These are phyloP conservation scores for Lactarius indigo DNA, from an alignment of 768 basidiomycete species.

Conservation along the genomic window DNA sequence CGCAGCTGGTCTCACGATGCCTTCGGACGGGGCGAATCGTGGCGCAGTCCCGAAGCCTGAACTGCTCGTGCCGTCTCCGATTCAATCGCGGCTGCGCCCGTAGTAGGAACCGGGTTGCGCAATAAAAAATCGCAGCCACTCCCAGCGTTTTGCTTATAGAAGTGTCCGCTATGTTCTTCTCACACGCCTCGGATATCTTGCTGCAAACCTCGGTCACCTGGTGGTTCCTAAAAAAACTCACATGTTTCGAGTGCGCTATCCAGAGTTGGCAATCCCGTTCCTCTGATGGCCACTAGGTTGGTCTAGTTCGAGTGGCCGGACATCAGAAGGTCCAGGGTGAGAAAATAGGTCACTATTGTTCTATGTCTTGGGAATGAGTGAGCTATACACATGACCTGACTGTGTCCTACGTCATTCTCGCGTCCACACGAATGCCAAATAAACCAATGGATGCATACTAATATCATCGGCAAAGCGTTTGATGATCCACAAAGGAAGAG, in stretches of 20 bases:
- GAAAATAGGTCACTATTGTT: neutral
- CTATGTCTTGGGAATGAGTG: neutral
- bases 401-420: neutral
- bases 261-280: neutral
- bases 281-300: neutral
- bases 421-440: neutral
- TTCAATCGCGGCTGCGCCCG: neutral
- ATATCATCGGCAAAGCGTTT: neutral
- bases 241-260: neutral
- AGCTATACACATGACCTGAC: neutral
- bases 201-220: neutral
- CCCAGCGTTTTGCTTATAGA: neutral
- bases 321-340: neutral
- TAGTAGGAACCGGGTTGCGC: neutral
- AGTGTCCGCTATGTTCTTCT: neutral
- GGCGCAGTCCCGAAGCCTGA: neutral
- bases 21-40: neutral
- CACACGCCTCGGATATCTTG: neutral
- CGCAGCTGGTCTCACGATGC: neutral
- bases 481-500: neutral
- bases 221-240: neutral
- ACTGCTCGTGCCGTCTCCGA: neutral
- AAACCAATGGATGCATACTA: neutral
- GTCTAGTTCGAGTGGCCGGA: neutral
- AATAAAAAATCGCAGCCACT: no score